Evolutionary conservation across 257 asterid species (phyloP).

Genomic region (Agastache rugosa): DNA sequence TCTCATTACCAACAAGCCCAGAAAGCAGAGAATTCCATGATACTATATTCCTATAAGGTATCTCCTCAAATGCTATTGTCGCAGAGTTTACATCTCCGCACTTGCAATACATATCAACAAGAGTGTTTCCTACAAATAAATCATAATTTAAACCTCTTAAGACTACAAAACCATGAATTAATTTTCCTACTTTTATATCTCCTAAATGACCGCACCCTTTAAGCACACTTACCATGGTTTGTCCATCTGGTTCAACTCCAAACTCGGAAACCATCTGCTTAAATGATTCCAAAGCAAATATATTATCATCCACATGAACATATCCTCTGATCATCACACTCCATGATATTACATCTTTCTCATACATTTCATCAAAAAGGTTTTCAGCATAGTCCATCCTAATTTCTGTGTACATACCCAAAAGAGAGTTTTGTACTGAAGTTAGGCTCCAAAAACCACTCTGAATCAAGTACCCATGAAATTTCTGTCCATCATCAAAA

Average conservation of each 20-base stretch:
- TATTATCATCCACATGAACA: slow-evolving; percentile 45
- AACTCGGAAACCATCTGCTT: slow-evolving; percentile 55
- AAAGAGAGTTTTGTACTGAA: slow-evolving; percentile 77
- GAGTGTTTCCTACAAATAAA: slow-evolving; percentile 73
- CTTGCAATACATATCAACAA: slow-evolving; percentile 83
- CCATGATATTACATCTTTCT: slow-evolving; percentile 84
- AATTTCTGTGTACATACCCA: slow-evolving; percentile 62
- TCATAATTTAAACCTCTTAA: slow-evolving; percentile 65
- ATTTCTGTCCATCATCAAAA: slow-evolving; percentile 46
- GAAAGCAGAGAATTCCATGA: slow-evolving; percentile 85
- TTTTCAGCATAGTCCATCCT: slow-evolving; percentile 61
- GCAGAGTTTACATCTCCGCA: slow-evolving; percentile 71
- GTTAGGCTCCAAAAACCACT: slow-evolving; percentile 57
- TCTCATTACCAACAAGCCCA: slow-evolving; percentile 70
- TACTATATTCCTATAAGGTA: slow-evolving; percentile 59
- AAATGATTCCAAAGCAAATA: slow-evolving; percentile 54
- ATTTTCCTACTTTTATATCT: slow-evolving; percentile 56
- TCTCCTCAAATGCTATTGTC: slow-evolving; percentile 56
- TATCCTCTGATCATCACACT: slow-evolving; percentile 74
- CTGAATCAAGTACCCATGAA: slow-evolving; percentile 66
- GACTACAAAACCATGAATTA: slow-evolving; percentile 61
- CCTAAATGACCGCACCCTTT: slow-evolving; percentile 68
- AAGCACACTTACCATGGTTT: slow-evolving; percentile 67
- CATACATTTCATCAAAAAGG: slow-evolving; percentile 70
- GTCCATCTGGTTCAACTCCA: slow-evolving; percentile 64